Evolutionary conservation across 2,329 filamentous ascomycete species (phyloP), one percentile per base, ranked within the genome.

Genomic region (Talaromyces rugulosus): DNA sequence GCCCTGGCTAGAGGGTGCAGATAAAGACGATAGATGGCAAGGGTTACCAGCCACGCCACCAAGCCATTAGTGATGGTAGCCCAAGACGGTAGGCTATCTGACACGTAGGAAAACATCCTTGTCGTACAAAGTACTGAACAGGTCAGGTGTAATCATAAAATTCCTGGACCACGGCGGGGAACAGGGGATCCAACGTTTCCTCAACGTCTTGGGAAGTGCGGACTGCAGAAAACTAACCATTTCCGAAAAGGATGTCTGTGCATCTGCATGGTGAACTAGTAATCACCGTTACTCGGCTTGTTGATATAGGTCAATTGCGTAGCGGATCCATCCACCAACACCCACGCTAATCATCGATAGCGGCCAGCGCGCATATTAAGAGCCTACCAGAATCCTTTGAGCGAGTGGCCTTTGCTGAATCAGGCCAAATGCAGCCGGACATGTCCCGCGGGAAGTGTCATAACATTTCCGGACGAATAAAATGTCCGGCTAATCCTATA

Each of bases 1-100:
- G 66, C 65, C 12, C 56, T 56, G 8, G 66, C 63, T 44, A 72
- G 56, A 59, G 66, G 63, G 31, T 66, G 63, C 31, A 71, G 63
- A 50, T 62, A 65, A 5, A 67, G 40, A 16, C 64, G 57, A 44
- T 68, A 68, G 16, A 67, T 59, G 42, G 64, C 66, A 18, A 59
- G 57, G n/a, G 33, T 54, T 23, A 57, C 51, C 33, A 61, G 59
- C 59, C 54, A 61, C 30, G 27, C 31, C 51, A 52, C 5, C 34
- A 61, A 34, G 33, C 28, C 53, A n/a, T 52, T 40, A 11, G 47
- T n/a, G 30, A 53, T 40, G 27, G 42, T n/a, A n/a, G 34, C 16
- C 42, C 53, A 61, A 18, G n/a, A 18, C 3, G 50, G 27, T 12
- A 31, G n/a, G 12, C 6, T n/a, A 27, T 27, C 18, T 47, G 44